Conservation (phyloP, 768 basidiomycete species). For the Scleroderma bovista region DNA sequence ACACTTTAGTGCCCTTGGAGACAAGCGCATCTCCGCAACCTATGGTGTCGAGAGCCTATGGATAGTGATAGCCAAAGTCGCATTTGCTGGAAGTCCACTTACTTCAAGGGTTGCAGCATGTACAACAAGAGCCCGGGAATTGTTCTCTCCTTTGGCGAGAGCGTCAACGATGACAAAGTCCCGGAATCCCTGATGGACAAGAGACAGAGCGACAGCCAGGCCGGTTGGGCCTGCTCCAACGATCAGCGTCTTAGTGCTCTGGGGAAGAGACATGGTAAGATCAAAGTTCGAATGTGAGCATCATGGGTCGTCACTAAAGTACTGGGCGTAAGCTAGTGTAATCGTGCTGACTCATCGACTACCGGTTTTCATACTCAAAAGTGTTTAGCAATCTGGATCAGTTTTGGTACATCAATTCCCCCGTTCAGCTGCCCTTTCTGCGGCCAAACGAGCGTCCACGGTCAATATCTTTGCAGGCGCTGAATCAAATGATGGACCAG, state of each 20-base stretch:
- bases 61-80: neutral
- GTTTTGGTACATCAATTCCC: no score
- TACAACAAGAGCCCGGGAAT: slow-evolving; percentile 41
- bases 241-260: slow-evolving; percentile 35
- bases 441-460: no score
- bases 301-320: no score
- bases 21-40: slow-evolving; percentile 37
- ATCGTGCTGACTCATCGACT: no score
- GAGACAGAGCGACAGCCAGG: slow-evolving; percentile 33
- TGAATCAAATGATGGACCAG: no score
- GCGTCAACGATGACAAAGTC: slow-evolving; percentile 44
- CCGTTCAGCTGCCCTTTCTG: no score
- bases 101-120: slow-evolving; percentile 54
- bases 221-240: no score
- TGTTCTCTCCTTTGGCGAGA: slow-evolving; percentile 22
- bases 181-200: slow-evolving; percentile 26
- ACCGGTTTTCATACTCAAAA: no score
- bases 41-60: slow-evolving; percentile 42
- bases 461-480: no score
- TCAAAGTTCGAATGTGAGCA: no score
- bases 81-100: slow-evolving; percentile 1
- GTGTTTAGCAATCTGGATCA: no score
- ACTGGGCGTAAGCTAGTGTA: no score
- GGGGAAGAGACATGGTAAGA: slow-evolving; percentile 32
- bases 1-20: slow-evolving; percentile 31